Evolutionary conservation across 179 eudicot species (phyloP), one percentile per base, ranked within the genome.

Genomic region (Silene coronaria): DNA sequence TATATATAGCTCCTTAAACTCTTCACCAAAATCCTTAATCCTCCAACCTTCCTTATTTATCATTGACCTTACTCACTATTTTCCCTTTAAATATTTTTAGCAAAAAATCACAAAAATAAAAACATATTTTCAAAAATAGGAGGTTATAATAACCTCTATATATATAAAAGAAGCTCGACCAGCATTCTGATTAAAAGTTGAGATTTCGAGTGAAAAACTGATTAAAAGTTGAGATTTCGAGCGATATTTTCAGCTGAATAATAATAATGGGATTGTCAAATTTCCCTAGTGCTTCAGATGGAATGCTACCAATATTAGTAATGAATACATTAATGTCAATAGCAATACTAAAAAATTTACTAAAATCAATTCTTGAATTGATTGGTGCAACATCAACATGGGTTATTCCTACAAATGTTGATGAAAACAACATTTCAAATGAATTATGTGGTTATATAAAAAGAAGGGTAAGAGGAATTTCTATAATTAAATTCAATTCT

Each of bases 301-400:
- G 94, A 9, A 70, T 91, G 34, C 76, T 91, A 5, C 89, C 86
- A 8, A 65, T 87, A 42, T 46, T 91, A 34, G 87, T 88, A 67
- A 87, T 88, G 91, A 87, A 88, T 88, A 85, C 92, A 26, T 71
- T 87, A 61, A 65, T 87, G 27, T 86, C 90, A 64, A 82, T 91
- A 14, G 73, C 87, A 30, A 65, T 86, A 5, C 34, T 90, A 48
- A 90, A 85, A 84, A 88, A 87, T 62, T 77, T 83, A 66, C 8
- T 91, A 23, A 85, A 79, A 61, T 83, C 82, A 36, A 26, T 90
- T 36, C 78, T 91, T 13, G 84, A 84, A 68, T 63, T 81, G 6
- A 51, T 84, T 14, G 86, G 83, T 17, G 78, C 69, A n/a, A n/a
- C n/a, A 45, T 3, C 24, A 45, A 60, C 28, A 19, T 74, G 77